phyloP scores from a whole-genome alignment of 495 filamentous ascomycete genomes.

The Penicillium silybi region DNA sequence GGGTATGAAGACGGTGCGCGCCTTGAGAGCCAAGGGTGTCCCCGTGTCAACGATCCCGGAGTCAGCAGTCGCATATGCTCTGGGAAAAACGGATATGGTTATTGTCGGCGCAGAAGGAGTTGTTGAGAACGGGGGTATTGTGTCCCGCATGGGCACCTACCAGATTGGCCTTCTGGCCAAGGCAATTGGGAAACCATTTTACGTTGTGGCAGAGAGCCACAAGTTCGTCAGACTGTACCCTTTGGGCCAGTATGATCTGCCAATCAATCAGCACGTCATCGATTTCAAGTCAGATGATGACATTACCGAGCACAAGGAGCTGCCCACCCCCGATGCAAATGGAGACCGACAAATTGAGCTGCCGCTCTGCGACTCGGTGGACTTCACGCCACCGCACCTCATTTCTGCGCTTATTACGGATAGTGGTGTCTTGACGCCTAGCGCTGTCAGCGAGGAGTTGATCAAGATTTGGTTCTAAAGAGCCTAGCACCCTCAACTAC shows the following conservation, averaged over 20 bases:
- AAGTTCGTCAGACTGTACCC: slow-evolving; percentile 87
- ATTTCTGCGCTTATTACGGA: slow-evolving; percentile 81
- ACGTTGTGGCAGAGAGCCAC: slow-evolving; percentile 91
- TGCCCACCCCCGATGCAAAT: slow-evolving; percentile 10
- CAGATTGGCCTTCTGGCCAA: slow-evolving; percentile 84
- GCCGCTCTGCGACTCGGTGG: slow-evolving; percentile 58
- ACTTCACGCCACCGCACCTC: slow-evolving; percentile 81
- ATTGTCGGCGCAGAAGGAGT: slow-evolving; percentile 94
- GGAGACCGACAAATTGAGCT: slow-evolving; percentile 27
- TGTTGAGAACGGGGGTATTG: slow-evolving; percentile 88
- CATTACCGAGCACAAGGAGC: slow-evolving; percentile 39
- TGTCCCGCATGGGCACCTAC: slow-evolving; percentile 85
- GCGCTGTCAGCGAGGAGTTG: slow-evolving; percentile 71
- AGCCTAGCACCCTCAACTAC: not conserved
- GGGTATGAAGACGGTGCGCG: slow-evolving; percentile 58
- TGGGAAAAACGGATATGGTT: slow-evolving; percentile 74
- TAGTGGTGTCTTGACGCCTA: slow-evolving; percentile 67
- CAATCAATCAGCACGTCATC: slow-evolving; percentile 70
- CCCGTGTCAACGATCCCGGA: slow-evolving; percentile 81
- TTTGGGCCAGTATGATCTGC: slow-evolving; percentile 71
- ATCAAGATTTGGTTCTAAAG: slow-evolving; percentile 73
- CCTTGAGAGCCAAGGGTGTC: slow-evolving; percentile 68
- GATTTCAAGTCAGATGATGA: slow-evolving; percentile 59
- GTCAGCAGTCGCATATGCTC: slow-evolving; percentile 77
- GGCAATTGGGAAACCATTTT: slow-evolving; percentile 73